A percentile compares a stretch with the other conserved stretches of the same genome.
phyloP scores from a whole-genome alignment of 805 yeast species.

The Priceomyces carsonii region DNA sequence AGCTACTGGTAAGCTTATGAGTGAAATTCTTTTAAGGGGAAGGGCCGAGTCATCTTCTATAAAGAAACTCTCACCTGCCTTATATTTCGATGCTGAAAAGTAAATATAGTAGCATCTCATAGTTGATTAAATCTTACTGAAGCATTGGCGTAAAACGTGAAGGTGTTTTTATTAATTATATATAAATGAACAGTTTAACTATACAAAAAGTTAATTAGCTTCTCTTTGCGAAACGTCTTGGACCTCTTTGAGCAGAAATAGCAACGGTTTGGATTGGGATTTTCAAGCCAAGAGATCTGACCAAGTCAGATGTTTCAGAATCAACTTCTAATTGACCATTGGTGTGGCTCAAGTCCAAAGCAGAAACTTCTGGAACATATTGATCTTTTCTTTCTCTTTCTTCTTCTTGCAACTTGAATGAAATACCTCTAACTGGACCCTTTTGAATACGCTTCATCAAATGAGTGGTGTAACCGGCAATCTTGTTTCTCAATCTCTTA shows the following conservation, averaged over 20 bases:
- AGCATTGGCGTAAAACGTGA: constrained; percentile 8
- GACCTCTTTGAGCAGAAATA: constrained; percentile 85
- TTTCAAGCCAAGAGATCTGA: constrained; percentile 87
- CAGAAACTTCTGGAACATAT: constrained; percentile 99
- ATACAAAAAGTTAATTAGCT: constrained; percentile 45
- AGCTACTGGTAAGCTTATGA: constrained; percentile 90
- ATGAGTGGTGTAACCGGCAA: constrained; percentile 99
- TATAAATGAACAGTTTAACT: constrained; percentile 11
- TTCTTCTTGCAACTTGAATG: constrained; percentile 99
- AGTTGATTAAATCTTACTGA: constrained; percentile 4
- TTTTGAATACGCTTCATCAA: constrained; percentile 99
- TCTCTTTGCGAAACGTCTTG: constrained; percentile 93
- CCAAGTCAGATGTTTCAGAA: constrained; percentile 93
- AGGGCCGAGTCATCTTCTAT: constrained; percentile 75
- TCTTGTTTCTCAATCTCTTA: constrained; percentile 99
- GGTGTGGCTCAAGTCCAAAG: constrained; percentile 96
- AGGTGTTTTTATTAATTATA: constrained; percentile 14
- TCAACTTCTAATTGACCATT: constrained; percentile 97
- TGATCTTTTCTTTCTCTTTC: constrained; percentile 99
- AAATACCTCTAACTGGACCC: constrained; percentile 99
- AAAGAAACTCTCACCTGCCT: constrained; percentile 78
- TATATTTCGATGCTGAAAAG: constrained; percentile 72
- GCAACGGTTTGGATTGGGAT: constrained; percentile 84
- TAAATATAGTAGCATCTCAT: neutral
- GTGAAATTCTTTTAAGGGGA: constrained; percentile 86